A percentile compares a stretch with the other conserved stretches of the same genome.
phyloP scores from a whole-genome alignment of 306 rosid species.

The Corylus americana region DNA sequence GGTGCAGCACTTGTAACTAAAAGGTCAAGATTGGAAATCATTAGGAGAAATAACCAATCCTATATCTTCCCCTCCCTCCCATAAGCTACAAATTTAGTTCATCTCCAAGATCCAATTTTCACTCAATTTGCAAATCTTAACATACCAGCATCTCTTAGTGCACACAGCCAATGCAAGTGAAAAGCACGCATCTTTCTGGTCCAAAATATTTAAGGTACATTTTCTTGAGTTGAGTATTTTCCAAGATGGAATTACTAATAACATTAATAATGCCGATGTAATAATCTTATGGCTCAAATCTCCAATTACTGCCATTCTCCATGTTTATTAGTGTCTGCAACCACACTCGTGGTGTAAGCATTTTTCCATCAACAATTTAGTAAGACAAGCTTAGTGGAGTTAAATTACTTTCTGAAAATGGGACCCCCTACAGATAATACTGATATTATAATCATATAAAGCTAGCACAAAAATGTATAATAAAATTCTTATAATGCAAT shows the following conservation, averaged over 20 bases:
- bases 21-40: background rate
- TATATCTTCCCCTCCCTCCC: background rate
- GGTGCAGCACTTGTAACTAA: background rate
- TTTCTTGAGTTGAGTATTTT: background rate
- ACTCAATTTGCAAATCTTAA: background rate
- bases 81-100: background rate
- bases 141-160: background rate
- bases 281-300: background rate
- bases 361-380: background rate
- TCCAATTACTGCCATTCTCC: background rate
- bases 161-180: background rate
- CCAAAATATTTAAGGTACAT: background rate
- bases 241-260: background rate
- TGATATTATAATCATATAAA: background rate
- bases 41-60: background rate
- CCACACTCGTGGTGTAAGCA: background rate
- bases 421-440: background rate
- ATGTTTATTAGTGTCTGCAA: background rate
- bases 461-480: background rate
- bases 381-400: background rate
- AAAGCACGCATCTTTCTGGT: background rate
- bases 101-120: background rate
- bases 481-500: background rate
- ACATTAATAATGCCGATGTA: background rate
- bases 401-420: background rate